Conservation (phyloP, 2,329 filamentous ascomycete genomes). For the Ophiostoma angusticollis region DNA sequence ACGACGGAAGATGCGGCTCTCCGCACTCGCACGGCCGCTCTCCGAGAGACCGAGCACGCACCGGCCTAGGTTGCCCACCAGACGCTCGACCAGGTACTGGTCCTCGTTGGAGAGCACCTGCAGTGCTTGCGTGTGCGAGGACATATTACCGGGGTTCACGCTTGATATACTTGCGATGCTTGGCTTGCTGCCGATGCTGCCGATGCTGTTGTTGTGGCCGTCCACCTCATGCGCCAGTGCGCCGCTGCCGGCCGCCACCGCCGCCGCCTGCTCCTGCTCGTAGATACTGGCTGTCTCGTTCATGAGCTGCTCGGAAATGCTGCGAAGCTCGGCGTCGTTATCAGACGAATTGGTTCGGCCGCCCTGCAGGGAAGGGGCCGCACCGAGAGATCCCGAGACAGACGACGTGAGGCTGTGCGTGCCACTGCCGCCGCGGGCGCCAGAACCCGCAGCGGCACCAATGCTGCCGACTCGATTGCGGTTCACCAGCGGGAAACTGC, state of each 20-base stretch:
- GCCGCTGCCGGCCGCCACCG: not conserved
- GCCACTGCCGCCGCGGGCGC: constrained; percentile 2
- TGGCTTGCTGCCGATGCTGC: constrained; percentile 8
- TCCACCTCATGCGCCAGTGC: not conserved
- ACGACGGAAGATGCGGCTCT: constrained; percentile 52
- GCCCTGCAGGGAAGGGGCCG: not conserved
- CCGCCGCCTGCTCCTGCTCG: constrained; percentile 17
- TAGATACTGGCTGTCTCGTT: constrained; percentile 32
- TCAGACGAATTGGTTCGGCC: constrained; percentile 20
- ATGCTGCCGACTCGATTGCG: constrained; percentile 10
- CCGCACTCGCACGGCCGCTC: constrained; percentile 38
- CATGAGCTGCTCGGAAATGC: constrained; percentile 35
- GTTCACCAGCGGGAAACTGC: constrained; percentile 47
- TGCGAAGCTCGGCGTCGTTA: constrained; percentile 34
- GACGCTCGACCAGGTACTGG: constrained; percentile 44
- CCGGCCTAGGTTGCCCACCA: constrained; percentile 46
- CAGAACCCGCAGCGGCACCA: not conserved
- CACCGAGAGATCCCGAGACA: not conserved
- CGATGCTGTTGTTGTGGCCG: constrained; percentile 13
- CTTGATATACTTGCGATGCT: constrained; percentile 1
- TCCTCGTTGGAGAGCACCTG: constrained; percentile 41
- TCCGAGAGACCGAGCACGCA: constrained; percentile 48
- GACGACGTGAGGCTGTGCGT: constrained; percentile 4
- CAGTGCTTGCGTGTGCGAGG: constrained; percentile 22
- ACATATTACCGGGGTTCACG: not conserved